Conservation (phyloP, 2,329 filamentous ascomycete species). For the Dryadomyces quercivorus region DNA sequence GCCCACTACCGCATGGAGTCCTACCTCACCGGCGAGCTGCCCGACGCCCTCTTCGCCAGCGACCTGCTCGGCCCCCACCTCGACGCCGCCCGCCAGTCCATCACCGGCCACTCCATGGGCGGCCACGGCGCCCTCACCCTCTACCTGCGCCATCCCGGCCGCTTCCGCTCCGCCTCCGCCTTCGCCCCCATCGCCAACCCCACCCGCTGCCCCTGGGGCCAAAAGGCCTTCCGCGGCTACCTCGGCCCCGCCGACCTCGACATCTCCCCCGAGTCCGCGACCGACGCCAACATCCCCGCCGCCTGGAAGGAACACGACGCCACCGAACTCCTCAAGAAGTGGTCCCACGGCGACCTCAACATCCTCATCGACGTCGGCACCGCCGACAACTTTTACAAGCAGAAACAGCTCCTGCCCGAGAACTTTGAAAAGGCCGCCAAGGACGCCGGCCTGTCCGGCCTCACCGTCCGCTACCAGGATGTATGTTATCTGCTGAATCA, state of each 20-base stretch:
- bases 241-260: constrained; percentile 52
- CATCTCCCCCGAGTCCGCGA: constrained; percentile 6
- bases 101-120: constrained; percentile 94
- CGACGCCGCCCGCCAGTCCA: constrained; percentile 60
- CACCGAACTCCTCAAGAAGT: constrained; percentile 72
- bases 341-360: constrained; percentile 54
- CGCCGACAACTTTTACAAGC: constrained; percentile 92
- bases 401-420: constrained; percentile 83
- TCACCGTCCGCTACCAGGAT: constrained; percentile 73
- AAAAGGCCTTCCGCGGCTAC: constrained; percentile 91
- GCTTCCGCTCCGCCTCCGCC: constrained; percentile 79
- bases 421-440: constrained; percentile 75
- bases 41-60: constrained; percentile 52
- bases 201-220: constrained; percentile 74
- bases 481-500: constrained; percentile 24
- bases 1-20: constrained; percentile 86
- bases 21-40: constrained; percentile 86
- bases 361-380: constrained; percentile 87
- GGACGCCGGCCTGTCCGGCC: constrained; percentile 58
- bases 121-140: constrained; percentile 89
- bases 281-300: constrained; percentile 27
- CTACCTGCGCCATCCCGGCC: constrained; percentile 81
- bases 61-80: constrained; percentile 52
- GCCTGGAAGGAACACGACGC: constrained; percentile 87
- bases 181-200: constrained; percentile 90